These are phyloP conservation scores for Raddia guianensis DNA, from an alignment of 176 grass and related monocot species.

Conservation along the genomic window DNA sequence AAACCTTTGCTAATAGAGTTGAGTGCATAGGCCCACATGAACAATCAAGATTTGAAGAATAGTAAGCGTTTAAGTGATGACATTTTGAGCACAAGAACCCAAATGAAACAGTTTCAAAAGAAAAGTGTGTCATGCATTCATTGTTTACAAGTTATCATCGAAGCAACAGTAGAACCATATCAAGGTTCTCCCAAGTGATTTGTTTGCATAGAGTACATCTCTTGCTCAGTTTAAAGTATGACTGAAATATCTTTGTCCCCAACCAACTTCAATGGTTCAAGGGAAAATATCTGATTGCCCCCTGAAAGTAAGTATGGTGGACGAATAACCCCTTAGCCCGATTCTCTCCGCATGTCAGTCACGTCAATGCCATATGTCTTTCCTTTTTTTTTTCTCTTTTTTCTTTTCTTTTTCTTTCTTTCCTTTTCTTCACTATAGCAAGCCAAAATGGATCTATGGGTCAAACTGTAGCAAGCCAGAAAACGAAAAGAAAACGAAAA, in stretches of 20 bases:
- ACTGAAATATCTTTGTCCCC: background rate
- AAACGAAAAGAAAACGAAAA: too few relatives aligned
- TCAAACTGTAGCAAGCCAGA: too few relatives aligned
- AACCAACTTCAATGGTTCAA: constrained; percentile 4
- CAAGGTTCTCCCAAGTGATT: background rate
- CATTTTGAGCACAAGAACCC: constrained; percentile 21
- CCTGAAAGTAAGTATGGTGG: too few relatives aligned
- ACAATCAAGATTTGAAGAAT: background rate
- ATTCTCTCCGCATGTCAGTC: too few relatives aligned
- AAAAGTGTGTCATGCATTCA: constrained; percentile 1
- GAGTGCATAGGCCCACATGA: background rate
- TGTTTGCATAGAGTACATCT: background rate
- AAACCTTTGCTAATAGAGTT: background rate
- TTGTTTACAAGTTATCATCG: constrained; percentile 1
- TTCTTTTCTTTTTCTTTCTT: too few relatives aligned
- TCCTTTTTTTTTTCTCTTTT: too few relatives aligned
- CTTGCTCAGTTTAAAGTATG: background rate
- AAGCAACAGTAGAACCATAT: constrained; percentile 6
- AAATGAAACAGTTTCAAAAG: background rate
- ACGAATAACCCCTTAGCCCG: too few relatives aligned
- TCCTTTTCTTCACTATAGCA: too few relatives aligned
- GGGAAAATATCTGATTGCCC: too few relatives aligned
- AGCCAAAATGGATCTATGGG: too few relatives aligned
- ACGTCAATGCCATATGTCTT: too few relatives aligned
- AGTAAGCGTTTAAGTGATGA: background rate